Base-by-base conservation (phyloP, 768 basidiomycete species). In the Kwoniella heveanensis region DNA sequence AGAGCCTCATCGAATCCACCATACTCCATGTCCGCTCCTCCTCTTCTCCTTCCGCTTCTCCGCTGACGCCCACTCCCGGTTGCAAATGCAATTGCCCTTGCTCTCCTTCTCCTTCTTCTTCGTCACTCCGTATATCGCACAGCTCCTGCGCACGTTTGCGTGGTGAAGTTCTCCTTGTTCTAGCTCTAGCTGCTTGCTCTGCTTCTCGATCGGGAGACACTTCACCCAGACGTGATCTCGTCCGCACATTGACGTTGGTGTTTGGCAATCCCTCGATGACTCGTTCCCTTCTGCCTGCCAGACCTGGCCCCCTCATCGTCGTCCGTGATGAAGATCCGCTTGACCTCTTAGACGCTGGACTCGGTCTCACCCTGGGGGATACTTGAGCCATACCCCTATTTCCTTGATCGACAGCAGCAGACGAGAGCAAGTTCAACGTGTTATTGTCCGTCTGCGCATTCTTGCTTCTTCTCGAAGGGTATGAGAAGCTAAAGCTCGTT, bases 1-100 rank as follows among this genome's bases (percentile, higher is more conserved):
- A 98, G 48, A 92, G 82, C 62, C 96, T 84, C 92, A 99, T 94
- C 29, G 94, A 86, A 81, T 97, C 94, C 2, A 98, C 87, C 84
- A 91, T 88, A 1, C 87, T 87, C 91, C 90, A 93, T 8, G 67
- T 74, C 51, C 69, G 68, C 25, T 73, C 78, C 15, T 62, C 74
- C 37, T 61, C 60, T 7, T 71, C 53, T 21, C 39, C 62, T 44
- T 17, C 17, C 50, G 39, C 85, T 86, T 50, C 17, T 66, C 66
- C 39, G 39, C 39, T 19, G 17, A 17, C 19, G 9, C 39, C 39
- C 39, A 17, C 19, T 44, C 39, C 39, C 39, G 6, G 39, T 17
- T 44, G 39, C 4, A 44, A 3, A n/a, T 64, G 64, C 8, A 63
- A 57, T 3, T 5, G 15, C 2, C 54, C 54, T 46, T 36, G 44